These are phyloP conservation scores for Fusarium denticulatum DNA, from an alignment of 2,329 filamentous ascomycete species.

Conservation along the genomic window DNA sequence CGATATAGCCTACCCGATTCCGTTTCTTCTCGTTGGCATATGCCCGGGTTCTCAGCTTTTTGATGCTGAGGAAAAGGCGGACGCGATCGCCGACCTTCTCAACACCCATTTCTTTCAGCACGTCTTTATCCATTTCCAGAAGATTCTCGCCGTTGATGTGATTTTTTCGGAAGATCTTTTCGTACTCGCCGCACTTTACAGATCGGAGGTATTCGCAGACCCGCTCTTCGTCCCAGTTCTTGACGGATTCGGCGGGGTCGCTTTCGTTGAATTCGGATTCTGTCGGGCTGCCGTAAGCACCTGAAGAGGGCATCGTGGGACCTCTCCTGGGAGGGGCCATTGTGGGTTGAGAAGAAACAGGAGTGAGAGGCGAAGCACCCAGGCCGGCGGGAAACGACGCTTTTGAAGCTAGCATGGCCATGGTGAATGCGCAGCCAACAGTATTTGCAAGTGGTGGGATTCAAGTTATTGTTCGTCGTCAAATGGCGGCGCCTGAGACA, in stretches of 20 bases:
- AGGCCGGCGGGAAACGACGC: slow-evolving; percentile 70
- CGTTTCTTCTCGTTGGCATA: slow-evolving; percentile 83
- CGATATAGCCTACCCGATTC: slow-evolving; percentile 74
- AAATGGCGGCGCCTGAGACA: slow-evolving; percentile 35
- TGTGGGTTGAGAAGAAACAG: slow-evolving; percentile 59
- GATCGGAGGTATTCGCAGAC: slow-evolving; percentile 91
- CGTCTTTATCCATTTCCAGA: slow-evolving; percentile 95
- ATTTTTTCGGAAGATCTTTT: slow-evolving; percentile 87
- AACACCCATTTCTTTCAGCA: slow-evolving; percentile 97
- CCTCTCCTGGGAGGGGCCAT: slow-evolving; percentile 63
- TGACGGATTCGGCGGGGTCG: slow-evolving; percentile 78
- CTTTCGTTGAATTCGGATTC: slow-evolving; percentile 92
- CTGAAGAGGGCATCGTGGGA: slow-evolving; percentile 58
- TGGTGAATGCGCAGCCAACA: slow-evolving; percentile 45
- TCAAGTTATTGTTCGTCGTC: slow-evolving; percentile 8
- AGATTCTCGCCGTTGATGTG: slow-evolving; percentile 98
- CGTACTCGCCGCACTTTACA: slow-evolving; percentile 94
- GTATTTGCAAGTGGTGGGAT: slow-evolving; percentile 1
- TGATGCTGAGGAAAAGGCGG: slow-evolving; percentile 86
- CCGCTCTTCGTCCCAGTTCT: slow-evolving; percentile 90
- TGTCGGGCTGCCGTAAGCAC: slow-evolving; percentile 80
- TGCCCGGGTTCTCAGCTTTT: slow-evolving; percentile 80
- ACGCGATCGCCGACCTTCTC: slow-evolving; percentile 98
- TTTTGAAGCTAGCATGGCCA: slow-evolving; percentile 85
- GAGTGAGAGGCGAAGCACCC: slow-evolving; percentile 57